Base-by-base conservation (phyloP, 2,329 filamentous ascomycete species). In the Nemania sp. region DNA sequence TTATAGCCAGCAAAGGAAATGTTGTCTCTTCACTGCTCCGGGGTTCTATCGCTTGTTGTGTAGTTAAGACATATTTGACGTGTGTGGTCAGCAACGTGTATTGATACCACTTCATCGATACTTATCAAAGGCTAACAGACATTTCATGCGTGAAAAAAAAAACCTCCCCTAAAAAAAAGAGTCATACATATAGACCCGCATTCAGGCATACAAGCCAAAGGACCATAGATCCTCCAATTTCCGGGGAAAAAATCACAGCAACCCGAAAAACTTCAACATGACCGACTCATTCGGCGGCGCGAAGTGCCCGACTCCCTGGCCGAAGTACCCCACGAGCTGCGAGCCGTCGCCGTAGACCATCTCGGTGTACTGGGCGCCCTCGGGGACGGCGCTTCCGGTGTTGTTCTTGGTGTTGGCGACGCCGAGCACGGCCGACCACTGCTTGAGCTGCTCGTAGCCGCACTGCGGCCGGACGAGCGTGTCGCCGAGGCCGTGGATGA, bases 401-500 rank as follows among this genome's bases (percentile, higher is more conserved):
- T 47, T 46, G 12, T 62, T 64, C 32, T 62, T 61, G 40, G 58
- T 59, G 9, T 57, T 61, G 9, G 34, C 34, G 46, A 64, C 15
- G 10, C 52, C 52, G 3, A 64, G 15, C 34, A 64, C 58, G 29
- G 59, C 54, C 11, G 54, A 54, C 62, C 62, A 72, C 63, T 71
- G 68, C 58, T 72, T 71, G 20, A 71, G 64, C 25, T 67, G 63
- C 48, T 71, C 69, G 17, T 62, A 42, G 53, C 64, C 62, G 54
- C 72, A 73, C 7, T 68, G 62, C 18, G 67, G 65, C 13, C 59
- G 63, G 11, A 76, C 71, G 7, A 73, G 63, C 2, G 57, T 64
- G 54, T 78, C 76, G n/a, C 62, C 67, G 12, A 68, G 69, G 15
- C 76, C 76, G 46, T 77, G 76, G 60, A 67, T 76, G 11, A 73